These are phyloP conservation scores for Globisporangium cederbergense DNA, from an alignment of 352 stramenopile species.

Conservation along the genomic window DNA sequence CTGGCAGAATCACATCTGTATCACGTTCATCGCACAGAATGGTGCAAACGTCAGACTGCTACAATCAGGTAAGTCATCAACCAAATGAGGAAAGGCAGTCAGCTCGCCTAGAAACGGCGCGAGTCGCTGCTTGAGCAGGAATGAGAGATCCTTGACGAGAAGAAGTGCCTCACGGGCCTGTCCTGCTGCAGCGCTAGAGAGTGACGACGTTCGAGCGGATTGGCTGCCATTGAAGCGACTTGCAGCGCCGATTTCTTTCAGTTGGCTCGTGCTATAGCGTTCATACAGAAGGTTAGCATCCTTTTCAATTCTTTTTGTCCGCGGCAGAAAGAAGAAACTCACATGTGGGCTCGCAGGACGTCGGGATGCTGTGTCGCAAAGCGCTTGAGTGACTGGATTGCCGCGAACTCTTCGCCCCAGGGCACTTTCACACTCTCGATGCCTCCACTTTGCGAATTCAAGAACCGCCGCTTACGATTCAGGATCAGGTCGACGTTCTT, in stretches of 20 bases:
- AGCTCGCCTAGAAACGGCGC: constrained; percentile 42
- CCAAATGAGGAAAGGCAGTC: background rate
- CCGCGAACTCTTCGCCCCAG: constrained; percentile 58
- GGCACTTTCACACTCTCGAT: constrained; percentile 44
- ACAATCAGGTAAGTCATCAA: background rate
- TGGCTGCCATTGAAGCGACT: constrained; percentile 4
- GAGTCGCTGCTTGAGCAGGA: constrained; percentile 47
- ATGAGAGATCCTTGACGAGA: constrained; percentile 55
- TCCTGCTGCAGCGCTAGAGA: constrained; percentile 8
- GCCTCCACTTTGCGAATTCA: constrained; percentile 33
- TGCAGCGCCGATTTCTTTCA: constrained; percentile 22
- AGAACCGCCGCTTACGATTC: constrained; percentile 44
- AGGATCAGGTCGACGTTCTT: constrained; percentile 56
- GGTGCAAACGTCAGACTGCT: background rate
- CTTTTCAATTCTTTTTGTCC: background rate
- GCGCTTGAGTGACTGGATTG: constrained; percentile 62
- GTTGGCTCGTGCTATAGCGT: constrained; percentile 21
- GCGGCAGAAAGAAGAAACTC: constrained; percentile 5
- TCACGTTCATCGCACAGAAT: background rate
- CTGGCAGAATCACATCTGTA: constrained; percentile 43
- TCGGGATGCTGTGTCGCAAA: constrained; percentile 50
- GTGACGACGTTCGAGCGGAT: constrained; percentile 7
- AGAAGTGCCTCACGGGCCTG: constrained; percentile 36
- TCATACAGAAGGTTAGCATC: too few species aligned
- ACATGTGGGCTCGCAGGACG: constrained; percentile 57